These are phyloP conservation scores for Clonostachys rhizophaga DNA, from an alignment of 2,329 filamentous ascomycete genomes.

Conservation along the genomic window DNA sequence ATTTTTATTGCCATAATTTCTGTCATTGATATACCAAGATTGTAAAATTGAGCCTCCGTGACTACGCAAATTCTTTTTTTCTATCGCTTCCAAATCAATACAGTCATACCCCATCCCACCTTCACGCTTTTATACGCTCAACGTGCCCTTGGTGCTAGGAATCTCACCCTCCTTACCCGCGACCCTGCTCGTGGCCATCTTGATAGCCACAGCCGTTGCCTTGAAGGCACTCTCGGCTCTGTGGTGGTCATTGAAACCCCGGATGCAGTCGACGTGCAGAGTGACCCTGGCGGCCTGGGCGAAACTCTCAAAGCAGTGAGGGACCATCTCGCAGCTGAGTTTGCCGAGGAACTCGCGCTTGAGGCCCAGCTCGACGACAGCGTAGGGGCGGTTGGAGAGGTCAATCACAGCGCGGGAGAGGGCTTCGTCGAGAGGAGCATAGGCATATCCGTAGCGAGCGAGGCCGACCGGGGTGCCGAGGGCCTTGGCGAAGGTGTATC, in stretches of 20 bases:
- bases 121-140: constrained; percentile 41
- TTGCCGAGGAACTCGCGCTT: constrained; percentile 91
- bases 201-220: constrained; percentile 82
- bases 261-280: constrained; percentile 89
- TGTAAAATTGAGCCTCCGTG: too few relatives aligned
- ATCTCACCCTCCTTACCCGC: constrained; percentile 86
- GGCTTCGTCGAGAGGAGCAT: constrained; percentile 92
- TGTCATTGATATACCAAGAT: too few relatives aligned
- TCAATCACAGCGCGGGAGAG: constrained; percentile 92
- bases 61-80: background rate
- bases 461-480: constrained; percentile 76
- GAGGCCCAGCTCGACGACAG: constrained; percentile 78
- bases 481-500: constrained; percentile 75
- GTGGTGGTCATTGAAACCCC: constrained; percentile 94
- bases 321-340: constrained; percentile 93
- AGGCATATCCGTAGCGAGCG: constrained; percentile 85
- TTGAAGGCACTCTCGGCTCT: constrained; percentile 96
- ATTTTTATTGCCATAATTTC: too few relatives aligned
- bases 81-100: background rate
- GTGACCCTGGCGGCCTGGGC: constrained; percentile 86
- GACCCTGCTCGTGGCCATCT: constrained; percentile 69
- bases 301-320: constrained; percentile 92
- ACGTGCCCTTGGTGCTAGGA: constrained; percentile 91
- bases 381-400: constrained; percentile 85
- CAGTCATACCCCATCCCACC: background rate